Base-by-base conservation (phyloP, 2,329 filamentous ascomycete species). In the Fusarium piperis region DNA sequence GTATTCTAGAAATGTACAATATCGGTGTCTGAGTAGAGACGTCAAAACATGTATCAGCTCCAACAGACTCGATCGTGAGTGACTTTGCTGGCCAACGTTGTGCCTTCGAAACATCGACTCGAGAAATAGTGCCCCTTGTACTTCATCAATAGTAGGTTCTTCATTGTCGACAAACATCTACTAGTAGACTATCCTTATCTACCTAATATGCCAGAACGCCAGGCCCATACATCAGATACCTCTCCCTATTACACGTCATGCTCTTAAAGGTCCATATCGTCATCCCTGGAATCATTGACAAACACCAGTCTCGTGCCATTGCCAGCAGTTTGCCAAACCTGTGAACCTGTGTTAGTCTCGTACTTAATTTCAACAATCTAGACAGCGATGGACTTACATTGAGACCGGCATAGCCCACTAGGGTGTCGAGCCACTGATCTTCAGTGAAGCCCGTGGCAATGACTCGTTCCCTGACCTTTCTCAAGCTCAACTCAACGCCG, bases 381-480 rank as follows among this genome's bases (percentile, higher is more conserved):
- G n/a, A 8, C 12, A 16, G 30, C 10, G n/a, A 10, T 18, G 78
- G 72, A 92, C 95, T 94, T 86, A 98, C 96, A 85, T 97, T 93
- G 68, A 97, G 84, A 73, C 89, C 86, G 3, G 93, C 91, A 82
- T 99, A 98, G 85, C 97, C 95, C 70, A 97, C 92, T 79, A 99
- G 87, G 20, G 95, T 92, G 74, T 89, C 89, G 78, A 93, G 87
- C 84, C 97, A 94, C 82, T 99, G 95, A 81, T 98, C 94, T 72
- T 94, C 92, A 0, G 95, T 99, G 82, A 98, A 99, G 3, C 96
- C 96, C 88, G 97, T 98, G 59, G 95, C 96, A 76, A 98, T 87
- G 32, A 99, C 94, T 73, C 96, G 86, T 82, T 98, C 95, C 80
- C 95, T 90, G 67, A 99, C 94, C 82, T 94, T 93, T 74, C 93